Evolutionary conservation across 2,329 filamentous ascomycete genomes (phyloP).

Genomic region (Torrubiella hemipterigena): DNA sequence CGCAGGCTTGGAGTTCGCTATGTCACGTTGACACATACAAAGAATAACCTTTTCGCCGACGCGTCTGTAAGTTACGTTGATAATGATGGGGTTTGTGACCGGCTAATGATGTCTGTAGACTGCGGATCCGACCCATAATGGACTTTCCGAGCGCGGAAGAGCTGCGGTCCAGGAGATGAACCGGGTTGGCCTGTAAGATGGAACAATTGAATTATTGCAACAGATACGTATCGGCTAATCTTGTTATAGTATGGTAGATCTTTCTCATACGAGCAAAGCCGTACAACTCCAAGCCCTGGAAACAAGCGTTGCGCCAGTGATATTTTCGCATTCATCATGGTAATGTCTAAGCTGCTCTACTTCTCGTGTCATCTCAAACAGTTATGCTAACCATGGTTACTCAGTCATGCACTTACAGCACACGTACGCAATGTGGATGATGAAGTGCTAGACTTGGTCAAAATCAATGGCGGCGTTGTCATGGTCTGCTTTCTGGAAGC

Average conservation of each 20-base stretch:
- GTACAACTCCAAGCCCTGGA: neutral
- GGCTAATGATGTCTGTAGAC: neutral
- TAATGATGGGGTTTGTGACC: neutral
- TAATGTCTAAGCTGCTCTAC: slow-evolving; percentile 1
- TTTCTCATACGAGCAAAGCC: slow-evolving; percentile 5
- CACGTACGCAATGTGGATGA: neutral
- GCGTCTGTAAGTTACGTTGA: slow-evolving; percentile 4
- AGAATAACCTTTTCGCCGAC: slow-evolving; percentile 7
- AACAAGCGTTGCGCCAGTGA: slow-evolving; percentile 3
- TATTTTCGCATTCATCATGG: slow-evolving; percentile 6
- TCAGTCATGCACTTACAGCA: neutral
- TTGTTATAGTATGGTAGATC: slow-evolving; percentile 6
- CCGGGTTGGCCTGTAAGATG: slow-evolving; percentile 54
- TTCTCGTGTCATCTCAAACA: too few species aligned
- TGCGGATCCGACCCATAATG: slow-evolving; percentile 47
- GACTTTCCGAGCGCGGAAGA: slow-evolving; percentile 55
- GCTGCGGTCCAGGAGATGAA: slow-evolving; percentile 72
- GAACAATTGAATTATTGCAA: slow-evolving; percentile 1
- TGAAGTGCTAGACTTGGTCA: neutral
- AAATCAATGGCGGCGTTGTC: neutral
- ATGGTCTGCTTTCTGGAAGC: neutral
- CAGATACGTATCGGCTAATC: neutral
- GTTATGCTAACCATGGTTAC: neutral
- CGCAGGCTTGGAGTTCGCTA: neutral
- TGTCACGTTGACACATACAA: neutral